Conservation (phyloP, 306 rosid genomes). For the Pterocarpus macrocarpus region DNA sequence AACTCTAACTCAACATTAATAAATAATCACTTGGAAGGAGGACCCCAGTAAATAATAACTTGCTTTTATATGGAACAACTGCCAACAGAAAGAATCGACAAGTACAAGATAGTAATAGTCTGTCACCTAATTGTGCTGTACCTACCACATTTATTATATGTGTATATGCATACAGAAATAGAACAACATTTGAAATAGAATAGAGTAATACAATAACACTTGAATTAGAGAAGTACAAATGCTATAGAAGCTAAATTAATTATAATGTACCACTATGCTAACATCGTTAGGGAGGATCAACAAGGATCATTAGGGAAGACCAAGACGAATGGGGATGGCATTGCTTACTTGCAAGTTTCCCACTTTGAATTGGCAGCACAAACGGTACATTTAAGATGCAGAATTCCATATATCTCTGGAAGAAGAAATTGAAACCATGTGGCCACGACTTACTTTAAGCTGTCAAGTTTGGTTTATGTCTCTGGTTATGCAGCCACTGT, state of each 20-base stretch:
- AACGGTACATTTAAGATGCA: background rate
- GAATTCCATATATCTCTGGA: background rate
- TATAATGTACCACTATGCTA: background rate
- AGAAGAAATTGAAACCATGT: background rate
- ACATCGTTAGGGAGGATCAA: background rate
- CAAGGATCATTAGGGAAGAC: too few species aligned
- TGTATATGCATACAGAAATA: background rate
- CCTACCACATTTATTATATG: constrained; percentile 43
- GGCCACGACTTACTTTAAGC: background rate
- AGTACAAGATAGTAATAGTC: background rate
- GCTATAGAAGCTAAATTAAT: background rate
- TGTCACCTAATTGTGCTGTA: constrained; percentile 8
- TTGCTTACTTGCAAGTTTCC: background rate
- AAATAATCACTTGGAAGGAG: background rate
- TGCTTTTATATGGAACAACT: constrained; percentile 21
- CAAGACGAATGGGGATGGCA: background rate
- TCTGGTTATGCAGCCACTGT: too few species aligned
- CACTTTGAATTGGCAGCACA: background rate
- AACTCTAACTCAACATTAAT: too few species aligned
- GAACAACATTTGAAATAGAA: background rate
- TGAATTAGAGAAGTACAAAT: too few species aligned
- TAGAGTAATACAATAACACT: background rate
- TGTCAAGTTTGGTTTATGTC: background rate
- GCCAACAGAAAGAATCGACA: constrained; percentile 17
- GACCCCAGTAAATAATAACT: background rate